Base-by-base conservation (phyloP, 202 grass and related monocot species). In the Musa balbisiana region DNA sequence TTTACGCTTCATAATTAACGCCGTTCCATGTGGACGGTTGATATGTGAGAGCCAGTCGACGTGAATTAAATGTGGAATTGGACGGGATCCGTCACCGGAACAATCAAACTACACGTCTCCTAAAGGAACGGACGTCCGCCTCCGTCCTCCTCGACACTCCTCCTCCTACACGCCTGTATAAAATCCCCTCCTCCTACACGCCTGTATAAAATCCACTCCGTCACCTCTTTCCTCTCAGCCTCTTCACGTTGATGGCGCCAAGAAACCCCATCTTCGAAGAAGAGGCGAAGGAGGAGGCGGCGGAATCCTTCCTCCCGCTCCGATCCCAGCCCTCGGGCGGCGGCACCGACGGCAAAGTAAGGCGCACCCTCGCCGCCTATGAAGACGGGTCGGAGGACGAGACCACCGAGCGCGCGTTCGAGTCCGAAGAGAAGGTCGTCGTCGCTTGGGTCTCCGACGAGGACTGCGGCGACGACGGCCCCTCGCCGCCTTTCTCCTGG, bases 371-470 rank as follows among this genome's bases (percentile, higher is more conserved):
- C 16, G 17, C 21, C 71, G 51, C 52, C 8, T 23, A 52, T 52
- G 51, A 52, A 11, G 22, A 29, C 13, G 13, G 33, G 33, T 43
- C 33, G 33, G 33, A 43, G 33, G 33, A 43, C 33, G 65, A 68
- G 29, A 5, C 65, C 11, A 15, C 65, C 10, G 65, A 68, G 65
- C 9, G 65, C 65, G 65, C 65, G 4, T 49, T 33, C 26, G 65
- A 68, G 23, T 68, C 65, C 10, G 4, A 9, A 9, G 71, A 73
- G 71, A 58, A 73, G 71, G 13, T 73, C 9, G 51, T 73, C 10
- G 52, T 73, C 11, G 11, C 25, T 23, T 21, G 53, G 24, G 24
- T 74, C 23, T 74, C 72, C 22, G 72, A 74, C 24, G 52, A 56
- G 52, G 71, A 53, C 5, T 52, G 23, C 10, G 19, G 0, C 52